These are phyloP conservation scores for Hordeum pubiflorum DNA, from an alignment of 202 grass and related monocot genomes.

Conservation along the genomic window DNA sequence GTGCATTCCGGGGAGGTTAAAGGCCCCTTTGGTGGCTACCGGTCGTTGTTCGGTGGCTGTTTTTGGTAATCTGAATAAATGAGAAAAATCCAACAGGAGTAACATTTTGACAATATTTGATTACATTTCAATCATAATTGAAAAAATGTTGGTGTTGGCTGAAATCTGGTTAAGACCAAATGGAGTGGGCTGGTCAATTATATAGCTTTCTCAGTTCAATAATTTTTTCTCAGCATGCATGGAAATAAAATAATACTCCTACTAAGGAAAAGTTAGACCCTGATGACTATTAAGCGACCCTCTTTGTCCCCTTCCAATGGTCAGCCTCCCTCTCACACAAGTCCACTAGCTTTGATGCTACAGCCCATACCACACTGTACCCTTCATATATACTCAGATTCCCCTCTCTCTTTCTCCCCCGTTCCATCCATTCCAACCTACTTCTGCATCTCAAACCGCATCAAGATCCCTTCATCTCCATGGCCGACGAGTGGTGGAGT, in stretches of 20 bases:
- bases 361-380: slow-evolving; percentile 12
- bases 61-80: neutral
- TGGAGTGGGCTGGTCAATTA: neutral
- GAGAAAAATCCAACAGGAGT: neutral
- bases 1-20: neutral
- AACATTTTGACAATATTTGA: neutral
- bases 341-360: slow-evolving; percentile 24
- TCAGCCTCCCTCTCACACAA: slow-evolving; percentile 26
- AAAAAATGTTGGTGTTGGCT: too few species aligned
- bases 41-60: neutral
- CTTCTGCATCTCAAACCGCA: slow-evolving; percentile 16
- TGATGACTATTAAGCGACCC: slow-evolving; percentile 17
- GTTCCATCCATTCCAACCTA: slow-evolving; percentile 17
- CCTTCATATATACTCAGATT: slow-evolving; percentile 47
- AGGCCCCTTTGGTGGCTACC: neutral
- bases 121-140: neutral
- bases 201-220: neutral
- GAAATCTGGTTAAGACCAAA: neutral
- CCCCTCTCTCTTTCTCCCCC: slow-evolving; percentile 6
- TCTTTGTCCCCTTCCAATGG: slow-evolving; percentile 24
- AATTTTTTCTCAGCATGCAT: neutral
- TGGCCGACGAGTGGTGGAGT: slow-evolving; percentile 58
- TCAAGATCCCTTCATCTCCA: neutral
- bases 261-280: slow-evolving; percentile 11
- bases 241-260: neutral